These are phyloP conservation scores for Prunus mume DNA, from an alignment of 306 rosid species.

Conservation along the genomic window DNA sequence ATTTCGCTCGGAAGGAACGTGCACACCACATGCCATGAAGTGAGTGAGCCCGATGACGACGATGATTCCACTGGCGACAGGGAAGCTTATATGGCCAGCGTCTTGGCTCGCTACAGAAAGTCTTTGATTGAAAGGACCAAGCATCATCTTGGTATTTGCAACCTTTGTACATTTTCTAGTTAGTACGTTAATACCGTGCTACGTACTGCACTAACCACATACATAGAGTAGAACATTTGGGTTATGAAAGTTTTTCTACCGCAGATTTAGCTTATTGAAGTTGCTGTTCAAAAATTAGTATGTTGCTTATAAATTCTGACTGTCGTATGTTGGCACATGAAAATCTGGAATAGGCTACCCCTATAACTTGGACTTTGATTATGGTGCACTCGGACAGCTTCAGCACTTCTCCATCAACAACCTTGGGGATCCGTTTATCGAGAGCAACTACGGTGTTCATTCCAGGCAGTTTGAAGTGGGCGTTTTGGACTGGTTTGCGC, in stretches of 20 bases:
- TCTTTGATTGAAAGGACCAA: slow-evolving; percentile 63
- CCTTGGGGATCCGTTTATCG: slow-evolving; percentile 97
- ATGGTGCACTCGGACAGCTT: slow-evolving; percentile 77
- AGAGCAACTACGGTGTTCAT: slow-evolving; percentile 93
- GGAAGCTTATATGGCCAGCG: slow-evolving; percentile 82
- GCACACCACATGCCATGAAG: slow-evolving; percentile 56
- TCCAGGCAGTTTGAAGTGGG: slow-evolving; percentile 93
- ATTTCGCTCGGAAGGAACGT: slow-evolving; percentile 52
- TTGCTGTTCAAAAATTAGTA: too few species aligned
- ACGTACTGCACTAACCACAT: too few species aligned
- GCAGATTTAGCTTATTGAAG: too few species aligned
- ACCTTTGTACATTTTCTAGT: too few species aligned
- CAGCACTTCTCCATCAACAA: slow-evolving; percentile 97
- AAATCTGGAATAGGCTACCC: slow-evolving; percentile 54
- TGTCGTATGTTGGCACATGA: too few species aligned
- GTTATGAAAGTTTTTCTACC: too few species aligned
- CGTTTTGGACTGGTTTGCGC: slow-evolving; percentile 97
- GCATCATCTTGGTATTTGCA: slow-evolving; percentile 61
- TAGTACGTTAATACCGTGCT: too few species aligned
- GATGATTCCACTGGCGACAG: slow-evolving; percentile 77
- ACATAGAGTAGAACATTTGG: too few species aligned
- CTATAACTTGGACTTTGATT: slow-evolving; percentile 88
- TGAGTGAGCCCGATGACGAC: slow-evolving; percentile 69
- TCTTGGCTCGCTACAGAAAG: slow-evolving; percentile 62
- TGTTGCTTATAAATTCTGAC: too few species aligned